These are phyloP conservation scores for Elongisporangium prolatum DNA, from an alignment of 352 stramenopile species.

Conservation along the genomic window DNA sequence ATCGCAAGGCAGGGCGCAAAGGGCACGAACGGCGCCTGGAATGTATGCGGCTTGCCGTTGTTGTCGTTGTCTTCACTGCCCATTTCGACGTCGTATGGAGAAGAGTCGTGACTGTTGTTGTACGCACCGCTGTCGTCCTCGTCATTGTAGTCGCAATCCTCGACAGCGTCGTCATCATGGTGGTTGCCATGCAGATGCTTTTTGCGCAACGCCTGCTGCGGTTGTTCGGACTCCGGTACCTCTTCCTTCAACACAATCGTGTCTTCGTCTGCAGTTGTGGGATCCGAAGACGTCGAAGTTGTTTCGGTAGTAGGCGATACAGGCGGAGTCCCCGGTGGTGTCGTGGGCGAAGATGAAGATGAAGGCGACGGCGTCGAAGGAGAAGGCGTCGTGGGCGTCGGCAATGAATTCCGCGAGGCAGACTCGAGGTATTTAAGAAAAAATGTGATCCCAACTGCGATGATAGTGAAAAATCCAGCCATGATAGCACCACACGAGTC, in stretches of 20 bases:
- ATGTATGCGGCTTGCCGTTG: conserved; percentile 31
- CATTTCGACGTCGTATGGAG: neutral
- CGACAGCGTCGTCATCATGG: conserved; percentile 1
- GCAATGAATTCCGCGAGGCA: neutral
- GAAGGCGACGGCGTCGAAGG: neutral
- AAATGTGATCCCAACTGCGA: conserved; percentile 51
- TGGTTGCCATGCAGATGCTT: conserved; percentile 4
- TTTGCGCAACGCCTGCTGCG: conserved; percentile 3
- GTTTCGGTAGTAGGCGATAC: neutral
- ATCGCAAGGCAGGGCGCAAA: conserved; percentile 78
- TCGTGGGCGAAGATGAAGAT: neutral
- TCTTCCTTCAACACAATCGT: conserved; percentile 14
- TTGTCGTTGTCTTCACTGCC: conserved; percentile 19
- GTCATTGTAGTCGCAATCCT: neutral
- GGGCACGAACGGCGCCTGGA: conserved; percentile 67
- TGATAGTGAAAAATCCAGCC: conserved; percentile 41
- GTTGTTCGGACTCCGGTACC: neutral
- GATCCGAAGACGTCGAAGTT: conserved; percentile 12
- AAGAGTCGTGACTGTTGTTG: conserved; percentile 1
- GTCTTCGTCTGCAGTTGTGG: conserved; percentile 2
- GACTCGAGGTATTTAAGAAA: conserved; percentile 24
- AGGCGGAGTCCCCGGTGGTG: neutral
- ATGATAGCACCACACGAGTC: conserved; percentile 32
- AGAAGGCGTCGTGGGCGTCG: neutral
- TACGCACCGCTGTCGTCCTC: neutral